A percentile compares a stretch with the other conserved stretches of the same genome.
Conservation (phyloP, 495 filamentous ascomycete genomes). For the Ramalina intermedia region DNA sequence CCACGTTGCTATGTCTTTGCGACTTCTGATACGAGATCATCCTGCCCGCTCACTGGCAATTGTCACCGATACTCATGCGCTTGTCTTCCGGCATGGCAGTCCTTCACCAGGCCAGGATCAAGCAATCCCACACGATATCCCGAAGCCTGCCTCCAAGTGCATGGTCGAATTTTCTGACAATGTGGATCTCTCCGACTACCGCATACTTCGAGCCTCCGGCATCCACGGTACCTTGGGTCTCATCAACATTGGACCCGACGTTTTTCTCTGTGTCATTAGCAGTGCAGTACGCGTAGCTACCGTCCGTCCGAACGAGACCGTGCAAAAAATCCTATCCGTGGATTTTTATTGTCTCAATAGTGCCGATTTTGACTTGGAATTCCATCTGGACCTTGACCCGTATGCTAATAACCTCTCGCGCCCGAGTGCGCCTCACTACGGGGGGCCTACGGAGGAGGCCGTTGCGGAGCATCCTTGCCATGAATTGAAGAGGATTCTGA, state of each 20-base stretch:
- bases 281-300: constrained; percentile 62
- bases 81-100: constrained; percentile 66
- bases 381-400: constrained; percentile 45
- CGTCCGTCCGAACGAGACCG: constrained; percentile 72
- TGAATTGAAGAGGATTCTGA: constrained; percentile 77
- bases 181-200: constrained; percentile 57
- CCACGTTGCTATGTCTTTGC: constrained; percentile 10
- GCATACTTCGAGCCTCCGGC: constrained; percentile 52
- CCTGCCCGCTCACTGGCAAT: constrained; percentile 78
- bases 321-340: constrained; percentile 73
- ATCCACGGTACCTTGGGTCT: constrained; percentile 83
- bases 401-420: constrained; percentile 36
- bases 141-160: constrained; percentile 43
- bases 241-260: constrained; percentile 69
- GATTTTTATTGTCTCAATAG: constrained; percentile 89
- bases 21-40: constrained; percentile 39
- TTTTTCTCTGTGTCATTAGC: constrained; percentile 87
- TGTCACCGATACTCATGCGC: constrained; percentile 57
- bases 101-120: constrained; percentile 13
- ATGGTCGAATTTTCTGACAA: constrained; percentile 75
- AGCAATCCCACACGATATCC: background rate
- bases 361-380: constrained; percentile 59
- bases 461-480: constrained; percentile 73
- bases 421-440: constrained; percentile 37
- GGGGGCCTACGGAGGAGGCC: constrained; percentile 47